Percentiles rank a stretch among this genome's conserved stretches.
Evolutionary conservation across 495 filamentous ascomycete species (phyloP).

Genomic region (Neurospora sp.): DNA sequence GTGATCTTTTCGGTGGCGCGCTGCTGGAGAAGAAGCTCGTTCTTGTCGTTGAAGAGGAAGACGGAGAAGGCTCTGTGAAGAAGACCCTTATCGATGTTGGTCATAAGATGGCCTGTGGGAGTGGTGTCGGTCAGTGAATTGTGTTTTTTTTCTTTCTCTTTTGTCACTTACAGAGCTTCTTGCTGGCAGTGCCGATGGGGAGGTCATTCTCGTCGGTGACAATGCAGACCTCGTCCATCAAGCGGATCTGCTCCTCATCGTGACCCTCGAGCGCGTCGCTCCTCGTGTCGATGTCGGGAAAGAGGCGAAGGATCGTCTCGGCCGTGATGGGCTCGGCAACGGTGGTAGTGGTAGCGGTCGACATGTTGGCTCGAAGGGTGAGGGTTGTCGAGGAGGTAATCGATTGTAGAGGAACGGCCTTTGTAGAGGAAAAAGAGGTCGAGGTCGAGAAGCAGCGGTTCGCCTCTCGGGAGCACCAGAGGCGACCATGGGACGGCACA

Average conservation of each 20-base stretch:
- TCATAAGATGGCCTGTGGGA: constrained; percentile 86
- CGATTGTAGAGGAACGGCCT: background rate
- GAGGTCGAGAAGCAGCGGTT: background rate
- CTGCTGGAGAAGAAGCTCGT: constrained; percentile 87
- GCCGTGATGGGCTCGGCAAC: constrained; percentile 56
- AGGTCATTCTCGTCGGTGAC: constrained; percentile 85
- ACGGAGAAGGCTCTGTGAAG: constrained; percentile 96
- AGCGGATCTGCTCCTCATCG: constrained; percentile 91
- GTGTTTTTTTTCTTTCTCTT: background rate
- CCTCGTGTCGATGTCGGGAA: constrained; percentile 92
- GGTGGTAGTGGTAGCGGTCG: constrained; percentile 27
- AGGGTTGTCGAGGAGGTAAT: background rate
- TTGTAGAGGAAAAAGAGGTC: background rate
- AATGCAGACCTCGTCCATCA: constrained; percentile 99
- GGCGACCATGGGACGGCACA: background rate
- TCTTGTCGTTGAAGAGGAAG: constrained; percentile 90
- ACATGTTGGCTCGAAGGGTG: constrained; percentile 14
- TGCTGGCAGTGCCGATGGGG: constrained; percentile 94
- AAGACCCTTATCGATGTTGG: constrained; percentile 90
- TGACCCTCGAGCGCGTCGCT: constrained; percentile 71
- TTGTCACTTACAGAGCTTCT: constrained; percentile 77
- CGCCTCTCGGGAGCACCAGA: background rate
- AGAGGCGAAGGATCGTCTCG: constrained; percentile 75
- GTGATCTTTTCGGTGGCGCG: constrained; percentile 97
- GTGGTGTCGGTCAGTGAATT: constrained; percentile 5